Evolutionary conservation across 768 basidiomycete species (phyloP).

Genomic region (Pleurotus ostreatus): DNA sequence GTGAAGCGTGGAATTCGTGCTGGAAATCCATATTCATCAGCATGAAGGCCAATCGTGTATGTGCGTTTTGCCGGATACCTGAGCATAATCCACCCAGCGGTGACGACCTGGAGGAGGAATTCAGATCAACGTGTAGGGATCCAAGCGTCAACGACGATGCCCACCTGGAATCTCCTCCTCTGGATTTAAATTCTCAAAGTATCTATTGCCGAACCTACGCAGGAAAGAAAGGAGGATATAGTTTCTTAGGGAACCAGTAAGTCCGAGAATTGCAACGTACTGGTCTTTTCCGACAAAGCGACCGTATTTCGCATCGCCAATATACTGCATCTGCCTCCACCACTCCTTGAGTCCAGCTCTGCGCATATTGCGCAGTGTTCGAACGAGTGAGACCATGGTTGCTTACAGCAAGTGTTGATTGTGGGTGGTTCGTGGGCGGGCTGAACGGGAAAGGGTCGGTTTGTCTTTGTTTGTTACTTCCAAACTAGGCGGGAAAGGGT

Average conservation of each 20-base stretch:
- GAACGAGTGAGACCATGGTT: slow-evolving; percentile 65
- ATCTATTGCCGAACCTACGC: slow-evolving; percentile 88
- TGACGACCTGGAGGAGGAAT: slow-evolving; percentile 66
- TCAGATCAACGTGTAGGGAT: slow-evolving; percentile 1
- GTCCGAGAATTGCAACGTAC: slow-evolving; percentile 43
- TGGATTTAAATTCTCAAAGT: slow-evolving; percentile 87
- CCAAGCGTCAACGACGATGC: slow-evolving; percentile 15
- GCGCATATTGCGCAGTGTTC: slow-evolving; percentile 74
- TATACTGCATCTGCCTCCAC: slow-evolving; percentile 91
- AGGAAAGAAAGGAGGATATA: not conserved
- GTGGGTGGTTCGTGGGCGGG: no score
- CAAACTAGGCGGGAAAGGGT: no score
- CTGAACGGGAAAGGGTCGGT: slow-evolving; percentile 15
- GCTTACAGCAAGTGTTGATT: not conserved
- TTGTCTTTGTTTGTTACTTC: slow-evolving; percentile 25
- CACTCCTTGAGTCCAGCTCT: slow-evolving; percentile 79
- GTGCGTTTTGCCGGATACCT: slow-evolving; percentile 41
- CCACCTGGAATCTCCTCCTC: slow-evolving; percentile 86
- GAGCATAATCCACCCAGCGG: slow-evolving; percentile 93
- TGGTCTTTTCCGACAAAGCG: slow-evolving; percentile 72
- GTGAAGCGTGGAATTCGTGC: slow-evolving; percentile 88
- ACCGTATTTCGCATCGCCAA: slow-evolving; percentile 91
- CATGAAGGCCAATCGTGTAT: no score
- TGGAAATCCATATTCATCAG: slow-evolving; percentile 19
- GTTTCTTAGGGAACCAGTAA: not conserved